Percentiles rank a stretch among this genome's conserved stretches.
Evolutionary conservation across 192 early-diverging fungal species (phyloP).

Genomic region (Lobulomyces angularis): DNA sequence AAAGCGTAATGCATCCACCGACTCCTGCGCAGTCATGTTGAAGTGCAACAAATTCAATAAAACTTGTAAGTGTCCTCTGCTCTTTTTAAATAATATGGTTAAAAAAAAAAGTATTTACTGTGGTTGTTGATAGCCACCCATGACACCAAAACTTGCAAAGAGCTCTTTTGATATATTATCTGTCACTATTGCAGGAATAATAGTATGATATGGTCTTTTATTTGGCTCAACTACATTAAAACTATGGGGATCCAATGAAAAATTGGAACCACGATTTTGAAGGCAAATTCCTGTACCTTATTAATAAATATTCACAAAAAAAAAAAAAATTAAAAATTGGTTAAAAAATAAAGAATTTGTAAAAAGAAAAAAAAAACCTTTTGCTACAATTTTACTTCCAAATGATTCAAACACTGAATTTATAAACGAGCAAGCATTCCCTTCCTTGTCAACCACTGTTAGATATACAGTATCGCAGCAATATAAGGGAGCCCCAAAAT

Average conservation of each 20-base stretch:
- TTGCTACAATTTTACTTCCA: not conserved
- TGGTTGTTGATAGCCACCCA: slow-evolving; percentile 74
- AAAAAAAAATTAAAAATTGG: slow-evolving; percentile 12
- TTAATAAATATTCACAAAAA: slow-evolving; percentile 37
- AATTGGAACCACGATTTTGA: slow-evolving; percentile 58
- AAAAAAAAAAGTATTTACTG: no score
- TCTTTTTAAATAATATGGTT: no score
- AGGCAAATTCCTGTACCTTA: slow-evolving; percentile 53
- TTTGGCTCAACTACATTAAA: slow-evolving; percentile 52
- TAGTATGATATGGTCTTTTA: slow-evolving; percentile 72
- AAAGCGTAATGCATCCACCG: slow-evolving; percentile 58
- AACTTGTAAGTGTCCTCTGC: slow-evolving; percentile 71
- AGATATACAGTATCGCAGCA: slow-evolving; percentile 66
- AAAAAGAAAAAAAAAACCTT: slow-evolving; percentile 1
- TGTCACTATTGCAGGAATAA: slow-evolving; percentile 60
- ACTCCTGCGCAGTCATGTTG: slow-evolving; percentile 44
- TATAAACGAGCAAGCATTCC: slow-evolving; percentile 73
- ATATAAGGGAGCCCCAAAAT: slow-evolving; percentile 46
- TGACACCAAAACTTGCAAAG: slow-evolving; percentile 38
- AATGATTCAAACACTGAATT: not conserved
- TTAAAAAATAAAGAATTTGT: slow-evolving; percentile 19
- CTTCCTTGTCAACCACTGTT: slow-evolving; percentile 56
- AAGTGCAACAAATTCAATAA: slow-evolving; percentile 52
- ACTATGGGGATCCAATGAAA: slow-evolving; percentile 35
- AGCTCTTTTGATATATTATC: slow-evolving; percentile 13